Evolutionary conservation across 768 basidiomycete genomes (phyloP).

Genomic region (Leucocoprinus birnbaumii): DNA sequence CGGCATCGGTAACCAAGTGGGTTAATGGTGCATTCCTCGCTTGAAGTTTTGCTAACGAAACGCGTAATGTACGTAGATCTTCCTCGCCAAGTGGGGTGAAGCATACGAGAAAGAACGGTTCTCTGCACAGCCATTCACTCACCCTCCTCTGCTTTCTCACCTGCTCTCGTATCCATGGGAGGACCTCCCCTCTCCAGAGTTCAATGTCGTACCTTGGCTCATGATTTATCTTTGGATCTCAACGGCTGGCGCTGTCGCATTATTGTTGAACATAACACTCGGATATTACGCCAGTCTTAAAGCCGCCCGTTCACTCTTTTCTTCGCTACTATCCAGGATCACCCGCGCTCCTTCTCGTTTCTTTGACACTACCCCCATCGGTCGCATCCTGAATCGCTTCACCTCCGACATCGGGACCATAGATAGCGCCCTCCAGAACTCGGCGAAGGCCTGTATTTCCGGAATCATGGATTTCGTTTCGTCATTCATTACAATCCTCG

Average conservation of each 20-base stretch:
- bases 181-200: constrained; percentile 53
- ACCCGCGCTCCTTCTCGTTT: constrained; percentile 65
- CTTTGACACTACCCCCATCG: constrained; percentile 74
- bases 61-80: constrained; percentile 38
- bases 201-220: constrained; percentile 64
- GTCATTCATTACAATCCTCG: constrained; percentile 62
- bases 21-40: constrained; percentile 1
- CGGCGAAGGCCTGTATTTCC: constrained; percentile 50
- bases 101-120: constrained; percentile 43
- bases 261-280: constrained; percentile 53
- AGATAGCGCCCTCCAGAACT: constrained; percentile 58
- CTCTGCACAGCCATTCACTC: constrained; percentile 6
- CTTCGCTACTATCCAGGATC: constrained; percentile 48
- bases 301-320: constrained; percentile 62
- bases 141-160: constrained; percentile 14
- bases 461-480: constrained; percentile 60
- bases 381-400: constrained; percentile 78
- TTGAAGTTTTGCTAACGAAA: not conserved
- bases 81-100: constrained; percentile 67
- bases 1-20: constrained; percentile 57
- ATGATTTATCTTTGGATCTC: constrained; percentile 63
- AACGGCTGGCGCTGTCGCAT: constrained; percentile 49
- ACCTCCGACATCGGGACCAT: constrained; percentile 76
- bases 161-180: constrained; percentile 39
- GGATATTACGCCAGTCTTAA: constrained; percentile 70